phyloP scores from a whole-genome alignment of 257 asterid species.

The Solanum tarapatanum region DNA sequence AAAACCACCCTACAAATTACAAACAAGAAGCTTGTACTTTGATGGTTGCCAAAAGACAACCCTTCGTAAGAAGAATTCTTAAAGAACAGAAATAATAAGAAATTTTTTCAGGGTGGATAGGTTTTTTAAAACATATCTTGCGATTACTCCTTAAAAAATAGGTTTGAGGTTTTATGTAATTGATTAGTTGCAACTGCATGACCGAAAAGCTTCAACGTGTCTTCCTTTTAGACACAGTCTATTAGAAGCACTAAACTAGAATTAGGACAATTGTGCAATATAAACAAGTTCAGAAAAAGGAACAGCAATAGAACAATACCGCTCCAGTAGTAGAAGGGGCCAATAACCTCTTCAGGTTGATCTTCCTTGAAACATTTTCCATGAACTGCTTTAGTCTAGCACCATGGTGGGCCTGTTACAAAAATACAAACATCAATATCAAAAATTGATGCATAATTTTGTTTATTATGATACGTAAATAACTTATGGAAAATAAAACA shows the following conservation, averaged over 20 bases:
- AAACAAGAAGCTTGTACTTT: not conserved
- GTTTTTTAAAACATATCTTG: not conserved
- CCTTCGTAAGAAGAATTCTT: not conserved
- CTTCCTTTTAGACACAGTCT: not conserved
- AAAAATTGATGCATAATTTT: not conserved
- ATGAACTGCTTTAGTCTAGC: slow-evolving; percentile 24
- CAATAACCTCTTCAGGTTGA: slow-evolving; percentile 63
- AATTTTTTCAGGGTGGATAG: not conserved
- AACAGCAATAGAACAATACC: slow-evolving; percentile 26
- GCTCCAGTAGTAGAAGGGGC: slow-evolving; percentile 85
- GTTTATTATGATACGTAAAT: not conserved
- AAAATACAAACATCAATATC: slow-evolving; percentile 6
- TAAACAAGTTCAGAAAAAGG: not conserved
- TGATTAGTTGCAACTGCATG: not conserved
- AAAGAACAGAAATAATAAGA: not conserved
- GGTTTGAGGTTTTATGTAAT: not conserved
- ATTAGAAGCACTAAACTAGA: not conserved
- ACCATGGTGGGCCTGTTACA: slow-evolving; percentile 33
- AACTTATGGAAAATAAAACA: not conserved
- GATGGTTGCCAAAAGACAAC: not conserved
- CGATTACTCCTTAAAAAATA: not conserved
- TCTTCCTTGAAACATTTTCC: slow-evolving; percentile 23
- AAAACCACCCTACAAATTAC: not conserved
- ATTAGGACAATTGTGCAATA: not conserved
- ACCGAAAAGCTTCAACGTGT: not conserved